Percentiles rank a stretch among this genome's conserved stretches.
phyloP scores from a whole-genome alignment of 164 flowering plant species.

The Kalanchoe fedtschenkoi region DNA sequence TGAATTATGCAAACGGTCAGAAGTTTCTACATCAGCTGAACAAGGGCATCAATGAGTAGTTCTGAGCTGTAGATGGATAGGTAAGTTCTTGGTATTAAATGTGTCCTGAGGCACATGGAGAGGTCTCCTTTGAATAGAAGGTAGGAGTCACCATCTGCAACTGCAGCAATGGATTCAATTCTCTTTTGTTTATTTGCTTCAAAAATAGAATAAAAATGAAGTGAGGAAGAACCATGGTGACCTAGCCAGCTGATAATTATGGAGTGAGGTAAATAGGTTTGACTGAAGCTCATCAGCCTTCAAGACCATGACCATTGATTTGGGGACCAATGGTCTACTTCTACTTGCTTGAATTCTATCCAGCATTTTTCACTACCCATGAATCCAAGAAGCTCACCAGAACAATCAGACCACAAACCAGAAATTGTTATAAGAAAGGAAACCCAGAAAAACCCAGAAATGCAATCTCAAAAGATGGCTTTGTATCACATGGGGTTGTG shows the following conservation, averaged over 20 bases:
- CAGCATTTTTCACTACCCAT: background rate
- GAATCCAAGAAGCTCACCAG: background rate
- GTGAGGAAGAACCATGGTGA: no score
- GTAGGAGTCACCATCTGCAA: background rate
- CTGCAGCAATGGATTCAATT: background rate
- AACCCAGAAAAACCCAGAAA: background rate
- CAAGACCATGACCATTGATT: background rate
- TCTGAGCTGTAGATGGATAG: background rate
- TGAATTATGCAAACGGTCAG: background rate
- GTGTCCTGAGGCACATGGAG: background rate
- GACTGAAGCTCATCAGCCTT: background rate
- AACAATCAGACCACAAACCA: no score
- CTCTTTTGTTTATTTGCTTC: background rate
- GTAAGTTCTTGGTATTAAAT: slow-evolving; percentile 1
- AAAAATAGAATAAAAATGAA: background rate
- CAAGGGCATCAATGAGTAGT: no score
- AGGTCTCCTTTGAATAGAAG: background rate
- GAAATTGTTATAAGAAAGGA: background rate
- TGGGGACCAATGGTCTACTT: background rate
- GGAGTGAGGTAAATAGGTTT: background rate
- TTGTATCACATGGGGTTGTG: background rate
- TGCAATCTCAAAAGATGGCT: slow-evolving; percentile 1
- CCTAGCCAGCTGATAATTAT: background rate
- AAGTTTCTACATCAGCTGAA: slow-evolving; percentile 3
- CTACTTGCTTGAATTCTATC: background rate